Evolutionary conservation across 257 asterid species (phyloP), one percentile per base, ranked within the genome.

Genomic region (Lithospermum erythrorhizon): DNA sequence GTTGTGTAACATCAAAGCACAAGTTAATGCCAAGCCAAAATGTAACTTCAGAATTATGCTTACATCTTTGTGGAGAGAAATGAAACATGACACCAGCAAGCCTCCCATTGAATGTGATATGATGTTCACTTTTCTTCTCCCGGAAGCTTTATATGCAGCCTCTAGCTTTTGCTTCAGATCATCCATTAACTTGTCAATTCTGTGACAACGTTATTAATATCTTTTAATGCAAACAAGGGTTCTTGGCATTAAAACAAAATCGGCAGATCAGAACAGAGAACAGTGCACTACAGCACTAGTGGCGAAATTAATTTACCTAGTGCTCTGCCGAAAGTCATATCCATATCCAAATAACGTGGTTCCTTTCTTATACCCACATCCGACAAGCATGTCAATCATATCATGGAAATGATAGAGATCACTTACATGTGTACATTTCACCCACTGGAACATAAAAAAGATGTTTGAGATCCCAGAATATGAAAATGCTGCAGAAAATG

Each of bases 31-130:
- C 29, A 65, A 57, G 13, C 59, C 25, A 30, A n/a, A 6, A 58
- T 58, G 63, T 27, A 56, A 63, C 14, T 25, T 62, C 64, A 35
- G 55, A 61, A 32, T 56, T 53, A 52, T 60, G 68, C 97, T 52
- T 85, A 86, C 98, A 68, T 88, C 95, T 61, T 68, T 73, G 61
- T 80, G 78, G 66, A 88, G 91, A 58, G 71, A 45, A 70, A 79
- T 79, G 69, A 82, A 85, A 74, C 91, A 90, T 48, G 82, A 74
- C 59, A 81, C 81, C 53, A 90, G 79, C 82, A 90, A 71, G 78
- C 95, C 98, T 62, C 95, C 95, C 94, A 87, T 91, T 13, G 98
- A 91, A 70, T 91, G 95, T 9, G 95, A 86, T 69, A 82, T 85
- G 63, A 91, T 66, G 69, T 81, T 87, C 72, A 88, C 87, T 84